These are phyloP conservation scores for Ilex asprella DNA, from an alignment of 257 asterid genomes.

Conservation along the genomic window DNA sequence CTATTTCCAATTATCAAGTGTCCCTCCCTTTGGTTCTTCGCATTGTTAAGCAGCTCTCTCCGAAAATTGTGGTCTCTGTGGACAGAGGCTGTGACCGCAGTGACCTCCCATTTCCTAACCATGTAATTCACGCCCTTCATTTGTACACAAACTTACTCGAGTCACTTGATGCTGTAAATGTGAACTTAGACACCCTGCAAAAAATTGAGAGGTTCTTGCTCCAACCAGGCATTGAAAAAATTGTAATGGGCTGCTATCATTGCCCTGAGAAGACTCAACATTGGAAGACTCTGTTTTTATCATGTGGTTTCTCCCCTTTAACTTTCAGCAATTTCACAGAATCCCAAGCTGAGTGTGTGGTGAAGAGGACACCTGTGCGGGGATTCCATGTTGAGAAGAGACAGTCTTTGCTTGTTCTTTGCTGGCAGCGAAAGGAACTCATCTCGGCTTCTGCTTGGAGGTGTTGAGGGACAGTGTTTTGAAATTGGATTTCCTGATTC, in stretches of 20 bases:
- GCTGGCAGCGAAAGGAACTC: constrained; percentile 96
- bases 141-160: constrained; percentile 67
- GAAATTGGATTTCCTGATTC: neutral
- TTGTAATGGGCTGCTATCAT: constrained; percentile 41
- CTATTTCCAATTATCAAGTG: constrained; percentile 41
- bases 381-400: constrained; percentile 95
- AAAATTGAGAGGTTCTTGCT: constrained; percentile 82
- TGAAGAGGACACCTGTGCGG: constrained; percentile 74
- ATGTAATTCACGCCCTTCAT: constrained; percentile 75
- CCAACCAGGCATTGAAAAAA: constrained; percentile 70
- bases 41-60: constrained; percentile 66
- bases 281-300: constrained; percentile 76
- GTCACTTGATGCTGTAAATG: constrained; percentile 78
- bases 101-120: constrained; percentile 81
- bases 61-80: constrained; percentile 78
- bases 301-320: constrained; percentile 67
- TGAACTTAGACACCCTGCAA: constrained; percentile 63
- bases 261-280: constrained; percentile 75
- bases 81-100: constrained; percentile 88
- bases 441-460: constrained; percentile 98
- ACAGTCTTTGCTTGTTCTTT: constrained; percentile 80
- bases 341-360: constrained; percentile 81
- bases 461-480: constrained; percentile 40
- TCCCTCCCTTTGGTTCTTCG: constrained; percentile 55
- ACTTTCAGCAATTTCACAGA: constrained; percentile 80